A percentile compares a stretch with the other conserved stretches of the same genome.
Evolutionary conservation across 129 eudicot genomes (phyloP).

Genomic region (Centrapalus pauciflorus): DNA sequence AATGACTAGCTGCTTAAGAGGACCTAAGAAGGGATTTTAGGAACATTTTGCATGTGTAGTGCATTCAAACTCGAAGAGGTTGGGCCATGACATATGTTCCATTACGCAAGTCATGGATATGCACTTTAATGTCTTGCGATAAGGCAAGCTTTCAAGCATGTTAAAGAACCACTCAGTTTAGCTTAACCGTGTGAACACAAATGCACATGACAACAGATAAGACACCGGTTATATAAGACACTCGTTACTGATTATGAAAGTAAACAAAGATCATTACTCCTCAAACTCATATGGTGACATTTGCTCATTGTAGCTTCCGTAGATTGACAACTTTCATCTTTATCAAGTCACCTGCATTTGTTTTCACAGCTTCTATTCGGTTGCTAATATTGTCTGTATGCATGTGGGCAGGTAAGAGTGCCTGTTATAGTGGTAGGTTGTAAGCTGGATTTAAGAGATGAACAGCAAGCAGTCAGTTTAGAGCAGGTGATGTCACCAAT

Average conservation of each 20-base stretch:
- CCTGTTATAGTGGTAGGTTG: conserved; percentile 75
- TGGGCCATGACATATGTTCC: background rate
- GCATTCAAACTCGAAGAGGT: background rate
- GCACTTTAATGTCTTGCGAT: background rate
- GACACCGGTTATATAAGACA: too few species aligned
- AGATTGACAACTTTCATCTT: background rate
- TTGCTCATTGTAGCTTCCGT: background rate
- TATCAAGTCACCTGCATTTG: background rate
- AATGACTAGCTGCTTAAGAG: background rate
- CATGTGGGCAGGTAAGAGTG: conserved; percentile 44
- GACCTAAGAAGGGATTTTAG: background rate
- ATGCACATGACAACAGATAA: background rate
- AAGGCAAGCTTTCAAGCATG: background rate
- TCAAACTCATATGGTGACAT: background rate
- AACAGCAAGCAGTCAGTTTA: conserved; percentile 41
- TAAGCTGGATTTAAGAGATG: conserved; percentile 63
- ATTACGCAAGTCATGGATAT: background rate
- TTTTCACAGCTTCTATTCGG: background rate
- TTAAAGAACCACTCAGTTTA: background rate
- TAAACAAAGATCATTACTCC: background rate
- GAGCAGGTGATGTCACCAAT: conserved; percentile 77
- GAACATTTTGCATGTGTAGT: background rate
- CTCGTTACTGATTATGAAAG: background rate
- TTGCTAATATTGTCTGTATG: background rate
- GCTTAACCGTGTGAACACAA: background rate